phyloP scores from a whole-genome alignment of 2,329 filamentous ascomycete genomes.

The Fusarium musae region DNA sequence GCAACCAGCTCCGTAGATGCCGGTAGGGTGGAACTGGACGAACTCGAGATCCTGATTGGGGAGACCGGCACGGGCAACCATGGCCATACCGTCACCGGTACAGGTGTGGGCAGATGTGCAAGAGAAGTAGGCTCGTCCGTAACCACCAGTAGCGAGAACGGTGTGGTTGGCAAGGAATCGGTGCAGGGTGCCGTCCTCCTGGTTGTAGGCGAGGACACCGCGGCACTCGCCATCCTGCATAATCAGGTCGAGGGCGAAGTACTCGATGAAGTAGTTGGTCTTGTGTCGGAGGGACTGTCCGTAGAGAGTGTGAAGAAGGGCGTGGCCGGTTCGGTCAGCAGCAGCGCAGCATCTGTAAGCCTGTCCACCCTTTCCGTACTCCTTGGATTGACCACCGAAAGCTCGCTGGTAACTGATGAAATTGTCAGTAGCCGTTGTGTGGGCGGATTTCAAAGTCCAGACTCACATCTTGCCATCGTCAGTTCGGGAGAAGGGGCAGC shows the following conservation, averaged over 20 bases:
- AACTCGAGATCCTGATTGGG: conserved; percentile 99
- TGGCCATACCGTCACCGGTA: conserved; percentile 99
- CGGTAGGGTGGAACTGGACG: conserved; percentile 98
- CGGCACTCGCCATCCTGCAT: conserved; percentile 98
- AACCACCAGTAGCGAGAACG: conserved; percentile 95
- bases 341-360: conserved; percentile 97
- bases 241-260: conserved; percentile 95
- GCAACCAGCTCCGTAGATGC: conserved; percentile 98
- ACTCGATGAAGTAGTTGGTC: conserved; percentile 99
- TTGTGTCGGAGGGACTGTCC: conserved; percentile 97
- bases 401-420: conserved; percentile 88
- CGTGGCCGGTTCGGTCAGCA: conserved; percentile 96
- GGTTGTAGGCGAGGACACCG: conserved; percentile 97
- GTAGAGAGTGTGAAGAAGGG: conserved; percentile 97
- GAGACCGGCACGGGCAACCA: conserved; percentile 97
- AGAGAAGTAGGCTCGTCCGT: conserved; percentile 97
- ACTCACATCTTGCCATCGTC: conserved; percentile 93
- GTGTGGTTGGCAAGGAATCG: conserved; percentile 97
- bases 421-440: conserved; percentile 29
- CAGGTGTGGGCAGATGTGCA: conserved; percentile 98
- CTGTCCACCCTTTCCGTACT: conserved; percentile 96
- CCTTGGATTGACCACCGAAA: conserved; percentile 96
- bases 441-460: neutral
- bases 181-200: conserved; percentile 97
- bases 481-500: conserved; percentile 95